Conservation (phyloP, 768 basidiomycete genomes). For the Agrocybe praecox region DNA sequence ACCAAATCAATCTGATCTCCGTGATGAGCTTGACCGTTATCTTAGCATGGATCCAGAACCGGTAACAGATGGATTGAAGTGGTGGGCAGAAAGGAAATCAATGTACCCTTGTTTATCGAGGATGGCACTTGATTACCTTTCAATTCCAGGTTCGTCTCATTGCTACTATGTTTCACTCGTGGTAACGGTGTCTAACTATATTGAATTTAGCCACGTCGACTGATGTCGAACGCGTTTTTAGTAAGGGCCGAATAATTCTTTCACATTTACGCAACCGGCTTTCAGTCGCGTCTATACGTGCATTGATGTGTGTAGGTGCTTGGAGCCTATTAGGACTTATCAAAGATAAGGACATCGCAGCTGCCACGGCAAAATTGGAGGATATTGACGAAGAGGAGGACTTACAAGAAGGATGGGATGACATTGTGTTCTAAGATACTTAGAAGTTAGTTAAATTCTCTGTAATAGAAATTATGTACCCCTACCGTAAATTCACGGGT, state of each 20-base stretch:
- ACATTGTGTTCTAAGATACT: no score
- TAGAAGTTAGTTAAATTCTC: no score
- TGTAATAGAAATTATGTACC: no score
- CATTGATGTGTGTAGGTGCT: constrained; percentile 4
- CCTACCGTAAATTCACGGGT: no score
- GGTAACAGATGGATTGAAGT: constrained; percentile 1
- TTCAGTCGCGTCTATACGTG: background rate
- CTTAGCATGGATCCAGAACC: constrained; percentile 27
- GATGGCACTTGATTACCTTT: constrained; percentile 9
- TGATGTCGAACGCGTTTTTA: constrained; percentile 6
- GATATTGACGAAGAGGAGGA: background rate
- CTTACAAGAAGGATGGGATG: background rate
- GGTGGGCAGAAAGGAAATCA: constrained; percentile 9
- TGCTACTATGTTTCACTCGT: no score
- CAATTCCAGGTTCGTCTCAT: background rate
- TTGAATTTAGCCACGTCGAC: background rate
- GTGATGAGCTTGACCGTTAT: constrained; percentile 29
- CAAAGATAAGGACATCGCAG: background rate
- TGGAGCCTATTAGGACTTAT: background rate
- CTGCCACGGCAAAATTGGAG: background rate
- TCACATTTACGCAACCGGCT: constrained; percentile 1
- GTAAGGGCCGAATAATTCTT: background rate
- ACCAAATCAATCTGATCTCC: constrained; percentile 13
- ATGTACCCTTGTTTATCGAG: constrained; percentile 12
- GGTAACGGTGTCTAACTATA: background rate